Evolutionary conservation across 352 stramenopile genomes (phyloP).

Genomic region (Blastocystis hominis): DNA sequence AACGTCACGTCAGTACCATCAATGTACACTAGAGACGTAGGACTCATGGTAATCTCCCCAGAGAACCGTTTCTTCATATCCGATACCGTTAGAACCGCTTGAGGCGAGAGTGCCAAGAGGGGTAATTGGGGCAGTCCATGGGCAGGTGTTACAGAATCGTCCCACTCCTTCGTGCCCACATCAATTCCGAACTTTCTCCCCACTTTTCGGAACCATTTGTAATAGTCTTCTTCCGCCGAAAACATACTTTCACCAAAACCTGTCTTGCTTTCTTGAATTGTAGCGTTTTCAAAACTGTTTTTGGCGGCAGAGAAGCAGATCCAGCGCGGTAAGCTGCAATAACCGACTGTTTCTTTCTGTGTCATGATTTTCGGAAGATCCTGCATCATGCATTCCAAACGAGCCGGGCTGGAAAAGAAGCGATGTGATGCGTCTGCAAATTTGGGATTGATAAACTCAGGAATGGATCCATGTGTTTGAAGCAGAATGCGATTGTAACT

Average conservation of each 20-base stretch:
- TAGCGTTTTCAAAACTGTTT: conserved; percentile 60
- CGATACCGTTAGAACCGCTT: background rate
- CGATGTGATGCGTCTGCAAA: background rate
- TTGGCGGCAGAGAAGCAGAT: conserved; percentile 71
- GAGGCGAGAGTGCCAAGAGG: background rate
- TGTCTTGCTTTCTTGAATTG: background rate
- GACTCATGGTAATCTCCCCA: background rate
- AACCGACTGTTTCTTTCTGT: conserved; percentile 70
- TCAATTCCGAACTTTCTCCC: background rate
- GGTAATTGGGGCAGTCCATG: background rate
- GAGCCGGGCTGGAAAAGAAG: conserved; percentile 85
- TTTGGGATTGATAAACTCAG: conserved; percentile 86
- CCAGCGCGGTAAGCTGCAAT: conserved; percentile 69
- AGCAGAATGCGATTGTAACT: conserved; percentile 69
- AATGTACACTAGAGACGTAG: background rate
- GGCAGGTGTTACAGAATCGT: background rate
- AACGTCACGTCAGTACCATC: background rate
- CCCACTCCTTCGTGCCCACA: background rate
- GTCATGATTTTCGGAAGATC: conserved; percentile 75
- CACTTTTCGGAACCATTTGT: background rate
- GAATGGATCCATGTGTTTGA: conserved; percentile 70
- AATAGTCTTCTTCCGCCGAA: conserved; percentile 29
- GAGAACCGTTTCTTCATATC: background rate
- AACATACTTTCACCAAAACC: conserved; percentile 18
- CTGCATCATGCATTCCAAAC: conserved; percentile 88